Evolutionary conservation across 2,329 filamentous ascomycete species (phyloP).

Genomic region (Aspergillus japonicus): DNA sequence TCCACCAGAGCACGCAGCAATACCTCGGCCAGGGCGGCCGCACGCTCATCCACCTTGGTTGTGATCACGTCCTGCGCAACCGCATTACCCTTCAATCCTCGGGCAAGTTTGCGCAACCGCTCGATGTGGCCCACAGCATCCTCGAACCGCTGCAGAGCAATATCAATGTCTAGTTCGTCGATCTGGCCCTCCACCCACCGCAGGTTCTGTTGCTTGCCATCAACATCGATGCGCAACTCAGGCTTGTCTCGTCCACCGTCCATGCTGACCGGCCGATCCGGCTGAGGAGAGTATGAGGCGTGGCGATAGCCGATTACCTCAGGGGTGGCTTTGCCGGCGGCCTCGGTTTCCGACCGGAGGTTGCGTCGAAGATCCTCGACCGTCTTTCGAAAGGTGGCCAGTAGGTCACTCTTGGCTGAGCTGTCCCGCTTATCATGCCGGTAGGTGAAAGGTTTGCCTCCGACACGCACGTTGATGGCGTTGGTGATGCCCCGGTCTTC

Average conservation of each 20-base stretch:
- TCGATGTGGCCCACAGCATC: slow-evolving; percentile 80
- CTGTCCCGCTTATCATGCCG: slow-evolving; percentile 79
- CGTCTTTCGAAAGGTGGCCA: slow-evolving; percentile 88
- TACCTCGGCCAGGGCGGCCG: slow-evolving; percentile 70
- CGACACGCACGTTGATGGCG: slow-evolving; percentile 86
- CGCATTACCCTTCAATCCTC: slow-evolving; percentile 77
- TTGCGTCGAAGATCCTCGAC: slow-evolving; percentile 88
- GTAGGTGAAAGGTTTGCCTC: slow-evolving; percentile 91
- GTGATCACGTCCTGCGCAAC: slow-evolving; percentile 90
- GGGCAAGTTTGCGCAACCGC: slow-evolving; percentile 75
- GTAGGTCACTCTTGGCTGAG: slow-evolving; percentile 73
- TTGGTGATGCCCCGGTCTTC: slow-evolving; percentile 67
- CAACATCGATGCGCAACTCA: slow-evolving; percentile 85
- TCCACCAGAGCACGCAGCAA: slow-evolving; percentile 75
- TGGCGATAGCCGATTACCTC: slow-evolving; percentile 88
- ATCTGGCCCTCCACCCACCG: slow-evolving; percentile 95
- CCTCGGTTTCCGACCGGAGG: slow-evolving; percentile 81
- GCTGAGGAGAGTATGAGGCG: slow-evolving; percentile 68
- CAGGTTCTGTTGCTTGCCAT: slow-evolving; percentile 93
- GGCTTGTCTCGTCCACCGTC: slow-evolving; percentile 72
- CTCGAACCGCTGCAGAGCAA: slow-evolving; percentile 87
- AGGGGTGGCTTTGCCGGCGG: slow-evolving; percentile 71
- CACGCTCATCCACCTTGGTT: slow-evolving; percentile 84
- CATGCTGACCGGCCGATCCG: slow-evolving; percentile 73
- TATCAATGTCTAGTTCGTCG: slow-evolving; percentile 93